Evolutionary conservation across 331 rosid species (phyloP), one percentile per base, ranked within the genome.

Genomic region (Dryas integrifolia): DNA sequence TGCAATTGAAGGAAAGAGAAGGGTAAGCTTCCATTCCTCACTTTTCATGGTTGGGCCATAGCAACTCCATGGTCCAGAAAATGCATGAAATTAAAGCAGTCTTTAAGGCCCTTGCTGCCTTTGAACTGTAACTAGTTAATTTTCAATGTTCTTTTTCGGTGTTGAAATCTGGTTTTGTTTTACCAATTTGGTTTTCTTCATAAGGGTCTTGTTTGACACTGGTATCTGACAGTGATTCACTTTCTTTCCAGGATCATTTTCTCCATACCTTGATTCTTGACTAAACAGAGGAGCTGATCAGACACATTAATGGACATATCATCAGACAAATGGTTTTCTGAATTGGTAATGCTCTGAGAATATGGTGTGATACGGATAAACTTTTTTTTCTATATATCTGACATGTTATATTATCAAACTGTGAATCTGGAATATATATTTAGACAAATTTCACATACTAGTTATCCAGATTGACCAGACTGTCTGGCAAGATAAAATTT

Each of bases 261-360:
- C 44, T 70, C 11, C 3, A 30, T 57, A 70, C 30, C 30, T 26
- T 26, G 30, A 26, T 1, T 21, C 13, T 13, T 24, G 10, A 59
- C 24, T 38, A 38, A 59, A 38, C 8, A 7, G 26, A 40, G 16
- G 39, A 10, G 57, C 16, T 10, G 44, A 26, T 26, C 30, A 58
- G 56, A 15, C 45, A n/a, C 0, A 67, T 61, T 4, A 76, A 84
- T 80, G 87, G 87, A 84, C 52, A 43, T 51, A 30, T 65, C 78
- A 12, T 77, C 85, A 9, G 73, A 21, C 2, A 80, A 71, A 74
- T 80, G 87, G 87, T 5, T 80, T 47, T 80, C 85, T 5, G 85
- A 80, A 24, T 41, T 80, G 87, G 87, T 84, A 83, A 77, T 38
- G 41, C 14, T 60, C 18, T 7, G 9, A 58, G 4, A 14, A 24